Evolutionary conservation across 2,329 filamentous ascomycete genomes (phyloP).

Genomic region (Xenosphaeropsis pyriputrescens): DNA sequence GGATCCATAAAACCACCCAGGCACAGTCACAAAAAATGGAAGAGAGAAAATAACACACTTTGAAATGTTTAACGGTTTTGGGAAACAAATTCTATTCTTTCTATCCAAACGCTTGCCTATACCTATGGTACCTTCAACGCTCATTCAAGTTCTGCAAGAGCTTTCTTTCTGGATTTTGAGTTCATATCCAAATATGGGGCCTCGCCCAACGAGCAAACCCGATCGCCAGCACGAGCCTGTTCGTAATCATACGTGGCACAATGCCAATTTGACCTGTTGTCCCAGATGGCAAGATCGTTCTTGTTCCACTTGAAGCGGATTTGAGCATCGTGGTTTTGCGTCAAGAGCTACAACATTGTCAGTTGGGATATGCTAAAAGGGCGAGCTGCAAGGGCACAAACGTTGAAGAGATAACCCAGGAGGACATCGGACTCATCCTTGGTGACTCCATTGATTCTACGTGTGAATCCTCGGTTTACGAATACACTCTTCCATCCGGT

Average conservation of each 20-base stretch:
- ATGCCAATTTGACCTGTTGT: slow-evolving; percentile 38
- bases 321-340: slow-evolving; percentile 41
- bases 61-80: too few species aligned
- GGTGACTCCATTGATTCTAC: slow-evolving; percentile 37
- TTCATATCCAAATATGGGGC: slow-evolving; percentile 9
- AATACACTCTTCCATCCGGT: slow-evolving; percentile 26
- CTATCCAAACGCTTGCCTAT: too few species aligned
- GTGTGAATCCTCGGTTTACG: slow-evolving; percentile 34
- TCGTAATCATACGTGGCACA: slow-evolving; percentile 48
- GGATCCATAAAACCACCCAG: too few species aligned
- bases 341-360: slow-evolving; percentile 17
- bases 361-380: too few species aligned
- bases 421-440: slow-evolving; percentile 35
- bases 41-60: too few species aligned
- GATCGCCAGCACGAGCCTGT: slow-evolving; percentile 27
- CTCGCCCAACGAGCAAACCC: slow-evolving; percentile 32
- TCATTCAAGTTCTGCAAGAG: slow-evolving; percentile 9
- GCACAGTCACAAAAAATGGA: too few species aligned
- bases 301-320: slow-evolving; percentile 37
- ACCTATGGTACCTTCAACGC: too few species aligned
- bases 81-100: too few species aligned
- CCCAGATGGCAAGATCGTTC: slow-evolving; percentile 48
- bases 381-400: slow-evolving; percentile 29
- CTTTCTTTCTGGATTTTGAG: slow-evolving; percentile 28
- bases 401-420: slow-evolving; percentile 18